A percentile compares a stretch with the other conserved stretches of the same genome.
Conservation (phyloP, 306 rosid species). For the Mimosa pudica region DNA sequence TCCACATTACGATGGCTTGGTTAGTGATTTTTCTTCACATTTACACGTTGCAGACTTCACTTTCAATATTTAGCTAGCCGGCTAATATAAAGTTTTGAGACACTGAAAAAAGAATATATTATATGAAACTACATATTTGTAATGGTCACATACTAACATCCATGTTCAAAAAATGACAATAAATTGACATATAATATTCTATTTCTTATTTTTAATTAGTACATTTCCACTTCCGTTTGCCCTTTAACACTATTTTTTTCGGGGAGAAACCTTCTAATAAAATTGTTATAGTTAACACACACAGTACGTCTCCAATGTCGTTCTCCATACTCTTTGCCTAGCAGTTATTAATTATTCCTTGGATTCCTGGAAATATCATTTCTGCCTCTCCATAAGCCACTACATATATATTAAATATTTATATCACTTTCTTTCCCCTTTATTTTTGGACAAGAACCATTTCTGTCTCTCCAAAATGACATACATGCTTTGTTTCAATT, state of each 20-base stretch:
- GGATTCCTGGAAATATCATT: not conserved
- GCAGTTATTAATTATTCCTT: not conserved
- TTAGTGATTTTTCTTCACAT: slow-evolving; percentile 16
- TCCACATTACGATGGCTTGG: not conserved
- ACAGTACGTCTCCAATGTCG: not conserved
- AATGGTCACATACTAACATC: not conserved
- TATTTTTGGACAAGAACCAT: slow-evolving; percentile 1
- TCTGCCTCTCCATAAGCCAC: not conserved
- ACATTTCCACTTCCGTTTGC: not conserved
- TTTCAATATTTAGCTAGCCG: slow-evolving; percentile 7
- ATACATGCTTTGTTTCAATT: not conserved
- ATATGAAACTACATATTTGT: not conserved
- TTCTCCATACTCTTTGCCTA: not conserved
- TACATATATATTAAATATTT: not conserved
- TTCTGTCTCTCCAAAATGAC: not conserved
- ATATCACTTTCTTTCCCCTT: not conserved
- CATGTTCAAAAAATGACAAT: not conserved
- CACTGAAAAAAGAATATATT: not conserved
- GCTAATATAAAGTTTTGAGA: not conserved
- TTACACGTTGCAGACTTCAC: not conserved
- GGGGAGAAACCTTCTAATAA: not conserved
- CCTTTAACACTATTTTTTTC: not conserved
- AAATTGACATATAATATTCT: not conserved
- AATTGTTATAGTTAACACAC: not conserved
- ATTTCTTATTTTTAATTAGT: not conserved